Base-by-base conservation (phyloP, 73 alveolate species). In the Tetrahymena elliotti region DNA sequence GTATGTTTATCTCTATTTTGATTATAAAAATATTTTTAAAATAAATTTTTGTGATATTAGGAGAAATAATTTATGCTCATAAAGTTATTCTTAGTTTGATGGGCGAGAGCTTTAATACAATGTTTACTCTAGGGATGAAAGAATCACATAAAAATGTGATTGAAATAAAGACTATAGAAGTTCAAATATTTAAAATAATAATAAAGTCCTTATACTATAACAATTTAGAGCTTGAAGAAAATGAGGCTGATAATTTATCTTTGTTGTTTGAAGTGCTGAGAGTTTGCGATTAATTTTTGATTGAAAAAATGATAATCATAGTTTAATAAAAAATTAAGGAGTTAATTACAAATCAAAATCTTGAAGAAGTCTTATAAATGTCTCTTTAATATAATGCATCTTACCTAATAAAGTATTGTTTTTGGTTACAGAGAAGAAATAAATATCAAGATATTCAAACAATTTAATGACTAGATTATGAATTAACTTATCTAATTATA, bases 201-300 rank as follows among this genome's bases (percentile, higher is more conserved):
- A 54, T 97, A 94, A 95, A 96, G 34, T 97, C 96, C 93, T 95
- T 40, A 53, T 94, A 83, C 83, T 95, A 97, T 27, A 97, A 98
- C 93, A 93, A 98, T 36, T 98, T 98, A 38, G 99, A 98, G 41
- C 97, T 97, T 95, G 97, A 96, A 18, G 95, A 96, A 68, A 96
- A 97, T 16, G 97, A 97, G n/a, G 97, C 95, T 20, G 95, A 95
- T 82, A 98, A 97, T 82, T 97, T 98, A 52, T 84, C 53, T 53
- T 40, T 36, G 18, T 34, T 38, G 2, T 93, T 95, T 37, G 98
- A 98, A 93, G 94, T 98, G 92, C 96, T 98, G 36, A 31, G 98
- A 39, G 97, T 98, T 18, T 93, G 99, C 20, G 99, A 98, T 93
- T 94, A 96, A 84, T 98, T 93, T 84, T 92, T 97, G 33, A 96